phyloP scores from a whole-genome alignment of 352 stramenopile species.

The Phytophthora fragariaefolia region DNA sequence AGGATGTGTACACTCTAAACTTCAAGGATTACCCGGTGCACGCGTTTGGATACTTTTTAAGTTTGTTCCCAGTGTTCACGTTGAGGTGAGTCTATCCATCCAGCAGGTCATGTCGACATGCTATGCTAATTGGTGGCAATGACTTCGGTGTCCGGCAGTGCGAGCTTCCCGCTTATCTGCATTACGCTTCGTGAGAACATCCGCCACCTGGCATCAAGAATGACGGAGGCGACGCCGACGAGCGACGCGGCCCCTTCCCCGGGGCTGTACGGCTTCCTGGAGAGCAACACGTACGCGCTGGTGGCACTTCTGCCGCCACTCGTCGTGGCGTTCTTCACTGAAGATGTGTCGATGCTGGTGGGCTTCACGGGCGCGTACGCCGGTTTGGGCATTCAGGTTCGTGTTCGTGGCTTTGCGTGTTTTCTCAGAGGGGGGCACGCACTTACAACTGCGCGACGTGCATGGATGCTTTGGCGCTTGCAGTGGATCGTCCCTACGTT shows the following conservation, averaged over 20 bases:
- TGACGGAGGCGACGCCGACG: conserved; percentile 32
- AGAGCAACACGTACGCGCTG: conserved; percentile 72
- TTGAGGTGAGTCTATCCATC: conserved; percentile 58
- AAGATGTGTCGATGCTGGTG: conserved; percentile 90
- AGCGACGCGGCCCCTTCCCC: conserved; percentile 27
- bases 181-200: conserved; percentile 90
- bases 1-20: conserved; percentile 92
- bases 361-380: conserved; percentile 88
- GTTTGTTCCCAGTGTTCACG: conserved; percentile 88
- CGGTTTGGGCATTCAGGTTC: conserved; percentile 84
- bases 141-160: conserved; percentile 38
- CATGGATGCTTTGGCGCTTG: conserved; percentile 28
- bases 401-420: conserved; percentile 30
- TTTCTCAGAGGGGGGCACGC: conserved; percentile 31
- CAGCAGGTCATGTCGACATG: neutral
- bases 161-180: conserved; percentile 86
- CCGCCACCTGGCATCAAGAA: conserved; percentile 64
- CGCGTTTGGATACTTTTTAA: conserved; percentile 87
- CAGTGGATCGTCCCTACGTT: conserved; percentile 86
- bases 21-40: conserved; percentile 85
- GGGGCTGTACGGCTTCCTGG: conserved; percentile 49
- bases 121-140: conserved; percentile 22
- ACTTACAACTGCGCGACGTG: conserved; percentile 44
- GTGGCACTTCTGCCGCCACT: conserved; percentile 79
- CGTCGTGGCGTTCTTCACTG: conserved; percentile 86